Evolutionary conservation across 75 land plant genomes (phyloP), one percentile per base, ranked within the genome.

Genomic region (Adiantum capillusveneris): DNA sequence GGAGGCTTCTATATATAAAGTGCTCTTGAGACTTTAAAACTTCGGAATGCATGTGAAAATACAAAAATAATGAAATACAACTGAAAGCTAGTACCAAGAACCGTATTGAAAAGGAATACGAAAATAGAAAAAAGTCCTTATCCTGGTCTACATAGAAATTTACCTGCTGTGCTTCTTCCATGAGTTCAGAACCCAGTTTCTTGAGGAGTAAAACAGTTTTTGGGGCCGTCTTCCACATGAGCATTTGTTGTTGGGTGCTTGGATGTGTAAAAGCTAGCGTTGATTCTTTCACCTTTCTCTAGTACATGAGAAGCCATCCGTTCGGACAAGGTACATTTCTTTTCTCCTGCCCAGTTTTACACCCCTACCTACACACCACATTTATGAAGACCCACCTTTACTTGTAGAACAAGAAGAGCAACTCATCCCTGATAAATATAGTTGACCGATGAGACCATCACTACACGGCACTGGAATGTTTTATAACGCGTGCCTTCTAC

Each of bases 211-310:
- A 43, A 11, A 82, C 96, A 50, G 97, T 95, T 68, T 76, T 95
- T 22, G 99, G 99, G 1, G 86, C 63, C 37, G 88, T 78, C 53
- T 90, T 95, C 99, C 97, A 95, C 97, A 95, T 86, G 31, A 95
- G 92, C 99, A 95, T 95, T 73, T 95, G 97, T 61, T 95, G 97
- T 67, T 95, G 97, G 21, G 97, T 95, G 49, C 99, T 95, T 16
- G 99, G 99, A 80, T 95, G 97, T 25, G 92, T 90, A 62, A 95
- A 95, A 17, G 99, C 99, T 65, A 95, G 66, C 9, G 97, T 91
- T 18, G 99, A 84, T 71, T 95, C 99, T 34, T 83, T 90, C 20
- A 95, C 99, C 59, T 77, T 81, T 95, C 99, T 22, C 97, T 65
- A 0, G 82, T 78, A 60, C 99, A 95, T 31, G 96, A 83, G 57